A percentile compares a stretch with the other conserved stretches of the same genome.
Conservation (phyloP, 1,284 basidiomycete species). For the Malassezia brasiliensis region DNA sequence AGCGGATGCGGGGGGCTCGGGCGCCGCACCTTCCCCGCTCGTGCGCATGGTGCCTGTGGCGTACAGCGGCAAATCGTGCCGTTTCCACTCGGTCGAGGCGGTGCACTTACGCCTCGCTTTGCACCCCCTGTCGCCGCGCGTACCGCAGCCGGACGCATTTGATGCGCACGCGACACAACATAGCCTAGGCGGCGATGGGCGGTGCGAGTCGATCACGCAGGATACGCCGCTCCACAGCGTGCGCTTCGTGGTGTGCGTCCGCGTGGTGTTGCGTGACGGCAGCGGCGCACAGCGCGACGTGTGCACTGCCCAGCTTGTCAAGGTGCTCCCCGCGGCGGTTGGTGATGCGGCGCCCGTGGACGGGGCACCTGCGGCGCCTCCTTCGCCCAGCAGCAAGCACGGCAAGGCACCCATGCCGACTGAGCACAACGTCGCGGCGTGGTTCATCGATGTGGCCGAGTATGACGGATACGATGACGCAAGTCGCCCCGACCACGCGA, state of each 20-base stretch:
- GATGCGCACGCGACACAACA: constrained; percentile 35
- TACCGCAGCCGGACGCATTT: constrained; percentile 17
- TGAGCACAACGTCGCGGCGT: neutral
- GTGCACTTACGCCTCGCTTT: neutral
- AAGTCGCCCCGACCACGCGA: neutral
- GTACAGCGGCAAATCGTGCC: constrained; percentile 26
- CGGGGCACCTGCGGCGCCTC: neutral
- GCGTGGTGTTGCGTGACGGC: constrained; percentile 26
- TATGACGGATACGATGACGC: constrained; percentile 39
- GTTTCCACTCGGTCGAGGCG: constrained; percentile 25
- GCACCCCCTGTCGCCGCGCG: neutral
- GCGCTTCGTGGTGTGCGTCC: constrained; percentile 35
- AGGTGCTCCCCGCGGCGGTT: constrained; percentile 35
- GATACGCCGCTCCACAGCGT: constrained; percentile 42
- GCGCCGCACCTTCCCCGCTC: too few species aligned
- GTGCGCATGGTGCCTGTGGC: constrained; percentile 14
- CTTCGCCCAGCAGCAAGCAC: neutral
- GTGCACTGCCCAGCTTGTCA: constrained; percentile 21
- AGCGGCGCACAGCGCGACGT: constrained; percentile 30
- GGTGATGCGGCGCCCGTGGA: neutral
- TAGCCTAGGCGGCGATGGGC: constrained; percentile 32
- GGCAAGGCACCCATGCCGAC: neutral
- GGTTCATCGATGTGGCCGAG: constrained; percentile 27
- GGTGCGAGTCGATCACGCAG: constrained; percentile 44
- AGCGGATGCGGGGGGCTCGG: too few species aligned